phyloP scores from a whole-genome alignment of 257 asterid species.

The Euphrasia confusa region DNA sequence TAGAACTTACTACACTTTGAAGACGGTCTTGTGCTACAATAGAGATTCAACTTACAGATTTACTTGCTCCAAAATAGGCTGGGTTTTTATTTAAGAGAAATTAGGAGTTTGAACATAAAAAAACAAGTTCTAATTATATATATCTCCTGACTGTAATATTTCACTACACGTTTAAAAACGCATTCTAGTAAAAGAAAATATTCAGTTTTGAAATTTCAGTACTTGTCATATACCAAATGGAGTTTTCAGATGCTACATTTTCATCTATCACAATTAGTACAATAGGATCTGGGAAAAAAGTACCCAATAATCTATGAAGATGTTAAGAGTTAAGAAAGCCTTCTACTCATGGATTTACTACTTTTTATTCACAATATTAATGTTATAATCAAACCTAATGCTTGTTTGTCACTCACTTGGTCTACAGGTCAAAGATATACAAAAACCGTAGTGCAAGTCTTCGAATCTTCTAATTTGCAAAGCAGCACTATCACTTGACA shows the following conservation, averaged over 20 bases:
- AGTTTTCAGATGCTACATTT: constrained; percentile 3
- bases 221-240: constrained; percentile 11
- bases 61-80: not conserved
- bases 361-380: not conserved
- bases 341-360: not conserved
- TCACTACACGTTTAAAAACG: not conserved
- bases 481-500: not conserved
- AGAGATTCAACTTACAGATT: not conserved
- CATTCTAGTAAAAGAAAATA: not conserved
- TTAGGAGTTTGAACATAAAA: no score
- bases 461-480: not conserved
- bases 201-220: constrained; percentile 1
- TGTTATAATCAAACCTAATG: not conserved
- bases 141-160: not conserved
- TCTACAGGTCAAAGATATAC: not conserved
- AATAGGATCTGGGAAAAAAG: not conserved
- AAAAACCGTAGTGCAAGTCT: not conserved
- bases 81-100: not conserved
- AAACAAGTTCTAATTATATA: no score
- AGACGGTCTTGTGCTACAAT: not conserved
- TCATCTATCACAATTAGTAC: not conserved
- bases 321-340: not conserved
- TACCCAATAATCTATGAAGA: constrained; percentile 3
- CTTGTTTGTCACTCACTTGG: not conserved
- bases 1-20: not conserved